A percentile compares a stretch with the other conserved stretches of the same genome.
phyloP scores from a whole-genome alignment of 164 flowering plant species.

The Liquidambar formosana region DNA sequence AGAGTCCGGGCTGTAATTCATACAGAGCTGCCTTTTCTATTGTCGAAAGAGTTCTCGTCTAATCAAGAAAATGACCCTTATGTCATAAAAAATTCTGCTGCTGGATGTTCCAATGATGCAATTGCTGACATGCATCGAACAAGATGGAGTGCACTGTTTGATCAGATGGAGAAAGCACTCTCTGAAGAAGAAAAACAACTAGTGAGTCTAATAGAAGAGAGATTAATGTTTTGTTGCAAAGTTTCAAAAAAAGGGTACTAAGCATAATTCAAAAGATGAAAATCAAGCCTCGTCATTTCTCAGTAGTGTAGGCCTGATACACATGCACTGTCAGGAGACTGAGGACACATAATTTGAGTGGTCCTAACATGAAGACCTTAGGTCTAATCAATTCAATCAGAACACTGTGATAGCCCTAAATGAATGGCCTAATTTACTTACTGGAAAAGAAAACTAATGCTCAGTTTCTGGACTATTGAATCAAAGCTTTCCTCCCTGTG shows the following conservation, averaged over 20 bases:
- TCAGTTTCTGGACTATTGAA: too few species aligned
- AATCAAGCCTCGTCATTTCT: neutral
- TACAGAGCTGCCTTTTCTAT: constrained; percentile 66
- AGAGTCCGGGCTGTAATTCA: constrained; percentile 66
- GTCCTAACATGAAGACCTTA: neutral
- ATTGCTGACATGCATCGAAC: constrained; percentile 52
- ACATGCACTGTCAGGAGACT: neutral
- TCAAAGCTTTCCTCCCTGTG: neutral
- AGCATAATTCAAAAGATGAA: neutral
- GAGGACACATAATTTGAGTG: neutral
- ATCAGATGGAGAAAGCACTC: constrained; percentile 81
- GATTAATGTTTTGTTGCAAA: neutral
- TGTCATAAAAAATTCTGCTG: constrained; percentile 18
- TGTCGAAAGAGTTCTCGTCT: constrained; percentile 59
- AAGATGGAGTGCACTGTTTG: constrained; percentile 68
- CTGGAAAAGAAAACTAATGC: neutral
- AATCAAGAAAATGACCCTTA: constrained; percentile 47
- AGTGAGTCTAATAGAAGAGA: neutral
- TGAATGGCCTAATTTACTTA: too few species aligned
- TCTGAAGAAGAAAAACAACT: constrained; percentile 71
- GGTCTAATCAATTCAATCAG: neutral
- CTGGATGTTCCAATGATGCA: constrained; percentile 23
- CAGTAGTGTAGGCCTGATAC: neutral
- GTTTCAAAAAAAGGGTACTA: neutral
- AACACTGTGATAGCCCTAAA: neutral